These are phyloP conservation scores for Lactarius hatsudake DNA, from an alignment of 768 basidiomycete genomes.

Conservation along the genomic window DNA sequence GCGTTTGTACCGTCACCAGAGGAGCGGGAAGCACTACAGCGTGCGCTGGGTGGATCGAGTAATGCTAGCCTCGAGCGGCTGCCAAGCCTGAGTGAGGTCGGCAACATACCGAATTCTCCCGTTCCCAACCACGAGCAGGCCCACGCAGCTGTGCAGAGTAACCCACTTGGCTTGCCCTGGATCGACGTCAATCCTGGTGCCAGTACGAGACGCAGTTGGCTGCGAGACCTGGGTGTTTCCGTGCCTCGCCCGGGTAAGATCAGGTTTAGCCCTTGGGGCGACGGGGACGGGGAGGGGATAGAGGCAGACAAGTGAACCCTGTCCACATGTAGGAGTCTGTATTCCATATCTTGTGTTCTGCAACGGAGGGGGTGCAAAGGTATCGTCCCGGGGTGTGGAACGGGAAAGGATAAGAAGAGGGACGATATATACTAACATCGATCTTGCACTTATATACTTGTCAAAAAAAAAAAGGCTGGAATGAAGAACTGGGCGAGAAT, in stretches of 20 bases:
- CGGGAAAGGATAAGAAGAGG: neutral
- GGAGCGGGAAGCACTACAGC: constrained; percentile 81
- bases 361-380: neutral
- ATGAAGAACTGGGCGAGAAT: neutral
- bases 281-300: constrained; percentile 47
- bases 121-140: constrained; percentile 45
- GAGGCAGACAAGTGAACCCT: constrained; percentile 18
- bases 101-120: constrained; percentile 69
- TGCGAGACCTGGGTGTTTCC: constrained; percentile 42
- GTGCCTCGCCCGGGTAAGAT: constrained; percentile 63
- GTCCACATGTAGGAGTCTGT: constrained; percentile 14
- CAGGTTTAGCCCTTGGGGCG: constrained; percentile 82
- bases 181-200: constrained; percentile 19
- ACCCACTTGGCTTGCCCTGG: constrained; percentile 29
- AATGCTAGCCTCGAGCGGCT: constrained; percentile 76
- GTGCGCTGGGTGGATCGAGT: constrained; percentile 69
- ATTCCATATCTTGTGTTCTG: constrained; percentile 14
- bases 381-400: neutral
- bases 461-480: neutral
- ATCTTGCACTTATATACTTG: constrained; percentile 15
- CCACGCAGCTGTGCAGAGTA: neutral
- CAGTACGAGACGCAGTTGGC: constrained; percentile 55
- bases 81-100: constrained; percentile 75
- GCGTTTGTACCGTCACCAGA: constrained; percentile 88
- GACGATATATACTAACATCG: constrained; percentile 11